Conservation (phyloP, 1,139 yeast species). For the Candida sojae region DNA sequence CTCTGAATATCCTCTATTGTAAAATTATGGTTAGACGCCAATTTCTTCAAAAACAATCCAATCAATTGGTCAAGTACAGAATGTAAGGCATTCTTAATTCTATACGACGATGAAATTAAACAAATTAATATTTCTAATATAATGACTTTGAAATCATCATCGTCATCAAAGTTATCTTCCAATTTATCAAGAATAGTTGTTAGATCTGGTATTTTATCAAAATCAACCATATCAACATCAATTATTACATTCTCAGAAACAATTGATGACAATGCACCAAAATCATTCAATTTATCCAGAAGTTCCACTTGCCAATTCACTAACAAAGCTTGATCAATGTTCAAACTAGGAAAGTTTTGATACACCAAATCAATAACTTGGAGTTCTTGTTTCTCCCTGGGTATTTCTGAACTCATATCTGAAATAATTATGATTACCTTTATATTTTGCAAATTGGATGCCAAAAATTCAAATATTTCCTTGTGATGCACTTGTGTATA, state of each 20-base stretch:
- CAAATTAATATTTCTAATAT: conserved; percentile 30
- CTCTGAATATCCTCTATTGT: conserved; percentile 5
- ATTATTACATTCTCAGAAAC: conserved; percentile 20
- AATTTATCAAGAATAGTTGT: conserved; percentile 9
- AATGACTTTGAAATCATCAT: conserved; percentile 32
- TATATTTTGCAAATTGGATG: no score
- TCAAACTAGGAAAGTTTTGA: conserved; percentile 23
- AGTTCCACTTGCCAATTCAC: conserved; percentile 43
- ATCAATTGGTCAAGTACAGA: conserved; percentile 20
- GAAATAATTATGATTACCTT: no score
- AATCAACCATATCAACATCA: conserved; percentile 7
- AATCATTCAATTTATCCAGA: conserved; percentile 23
- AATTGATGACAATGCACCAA: conserved; percentile 19
- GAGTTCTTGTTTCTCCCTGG: conserved; percentile 11
- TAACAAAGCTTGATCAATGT: conserved; percentile 30
- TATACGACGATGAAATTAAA: conserved; percentile 22
- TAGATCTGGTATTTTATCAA: neutral
- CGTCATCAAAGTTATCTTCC: conserved; percentile 23
- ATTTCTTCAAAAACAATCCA: conserved; percentile 8
- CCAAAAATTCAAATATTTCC: no score
- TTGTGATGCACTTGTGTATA: neutral
- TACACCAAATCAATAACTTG: conserved; percentile 22
- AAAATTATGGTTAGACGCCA: neutral
- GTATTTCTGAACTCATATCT: conserved; percentile 6
- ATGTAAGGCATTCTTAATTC: conserved; percentile 20